phyloP scores from a whole-genome alignment of 1,284 basidiomycete species.

The Pseudozyma pruni region DNA sequence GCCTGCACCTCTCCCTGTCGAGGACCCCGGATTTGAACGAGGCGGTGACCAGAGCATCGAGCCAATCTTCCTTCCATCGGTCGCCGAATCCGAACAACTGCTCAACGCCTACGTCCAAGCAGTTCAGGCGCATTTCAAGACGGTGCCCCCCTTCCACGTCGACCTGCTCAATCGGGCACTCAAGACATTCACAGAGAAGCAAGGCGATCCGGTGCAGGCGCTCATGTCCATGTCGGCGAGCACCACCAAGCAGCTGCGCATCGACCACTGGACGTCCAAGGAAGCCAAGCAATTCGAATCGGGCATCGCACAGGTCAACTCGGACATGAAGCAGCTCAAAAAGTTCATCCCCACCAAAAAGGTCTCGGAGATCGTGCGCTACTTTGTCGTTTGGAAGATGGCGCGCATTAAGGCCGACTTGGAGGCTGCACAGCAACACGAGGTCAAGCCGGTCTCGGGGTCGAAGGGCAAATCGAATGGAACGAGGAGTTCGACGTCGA shows the following conservation, averaged over 20 bases:
- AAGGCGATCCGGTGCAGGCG: constrained; percentile 80
- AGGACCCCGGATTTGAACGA: constrained; percentile 71
- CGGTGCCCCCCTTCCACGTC: constrained; percentile 73
- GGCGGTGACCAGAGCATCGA: constrained; percentile 81
- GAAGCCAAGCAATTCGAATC: constrained; percentile 81
- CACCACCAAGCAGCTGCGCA: constrained; percentile 73
- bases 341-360: constrained; percentile 79
- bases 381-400: constrained; percentile 88
- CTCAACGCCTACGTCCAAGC: constrained; percentile 81
- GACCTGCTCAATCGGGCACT: constrained; percentile 85
- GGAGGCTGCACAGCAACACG: constrained; percentile 21
- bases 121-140: constrained; percentile 38
- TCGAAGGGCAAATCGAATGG: constrained; percentile 28
- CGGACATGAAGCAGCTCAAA: constrained; percentile 80
- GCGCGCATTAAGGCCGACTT: constrained; percentile 41
- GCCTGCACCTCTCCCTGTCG: constrained; percentile 42
- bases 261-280: constrained; percentile 74
- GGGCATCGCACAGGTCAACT: constrained; percentile 77
- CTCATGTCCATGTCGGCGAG: constrained; percentile 76
- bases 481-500: constrained; percentile 7
- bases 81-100: constrained; percentile 63
- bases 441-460: constrained; percentile 6
- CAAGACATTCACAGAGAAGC: constrained; percentile 77
- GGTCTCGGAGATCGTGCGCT: constrained; percentile 81
- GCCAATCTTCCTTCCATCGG: constrained; percentile 70